These are phyloP conservation scores for Aspergillus transmontanensis DNA, from an alignment of 2,329 filamentous ascomycete genomes.

Conservation along the genomic window DNA sequence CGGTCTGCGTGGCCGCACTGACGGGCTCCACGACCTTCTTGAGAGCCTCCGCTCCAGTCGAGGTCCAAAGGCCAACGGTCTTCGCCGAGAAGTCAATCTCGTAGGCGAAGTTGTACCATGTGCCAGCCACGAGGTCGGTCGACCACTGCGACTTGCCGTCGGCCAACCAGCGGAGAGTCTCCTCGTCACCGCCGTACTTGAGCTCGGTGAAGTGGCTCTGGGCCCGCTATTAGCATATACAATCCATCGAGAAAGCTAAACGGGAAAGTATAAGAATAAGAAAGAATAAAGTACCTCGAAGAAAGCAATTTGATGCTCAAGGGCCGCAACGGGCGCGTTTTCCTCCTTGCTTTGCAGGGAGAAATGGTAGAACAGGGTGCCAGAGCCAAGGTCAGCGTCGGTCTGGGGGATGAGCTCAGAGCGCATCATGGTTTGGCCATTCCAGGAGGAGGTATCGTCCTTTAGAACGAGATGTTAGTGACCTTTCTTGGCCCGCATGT, in stretches of 20 bases:
- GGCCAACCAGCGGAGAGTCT: constrained; percentile 66
- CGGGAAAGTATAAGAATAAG: constrained; percentile 15
- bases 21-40: constrained; percentile 63
- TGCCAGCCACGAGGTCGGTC: constrained; percentile 60
- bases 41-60: constrained; percentile 61
- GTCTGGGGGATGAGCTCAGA: constrained; percentile 76
- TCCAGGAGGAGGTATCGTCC: constrained; percentile 62
- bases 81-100: constrained; percentile 68
- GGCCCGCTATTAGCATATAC: background rate
- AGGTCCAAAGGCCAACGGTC: constrained; percentile 71
- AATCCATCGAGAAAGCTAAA: constrained; percentile 17
- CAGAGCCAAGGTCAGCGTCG: constrained; percentile 63
- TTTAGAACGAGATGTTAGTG: constrained; percentile 32
- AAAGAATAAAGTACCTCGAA: constrained; percentile 40
- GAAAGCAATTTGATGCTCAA: constrained; percentile 69
- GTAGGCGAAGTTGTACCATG: constrained; percentile 77
- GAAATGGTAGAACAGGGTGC: constrained; percentile 73
- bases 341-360: constrained; percentile 61
- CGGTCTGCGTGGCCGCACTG: constrained; percentile 62
- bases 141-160: constrained; percentile 65
- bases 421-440: constrained; percentile 71
- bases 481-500: background rate
- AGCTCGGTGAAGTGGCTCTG: constrained; percentile 74
- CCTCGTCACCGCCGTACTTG: constrained; percentile 66
- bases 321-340: constrained; percentile 62